A percentile compares a stretch with the other conserved stretches of the same genome.
These are phyloP conservation scores for Naganishia sp. DNA, from an alignment of 1,284 basidiomycete species.

Conservation along the genomic window DNA sequence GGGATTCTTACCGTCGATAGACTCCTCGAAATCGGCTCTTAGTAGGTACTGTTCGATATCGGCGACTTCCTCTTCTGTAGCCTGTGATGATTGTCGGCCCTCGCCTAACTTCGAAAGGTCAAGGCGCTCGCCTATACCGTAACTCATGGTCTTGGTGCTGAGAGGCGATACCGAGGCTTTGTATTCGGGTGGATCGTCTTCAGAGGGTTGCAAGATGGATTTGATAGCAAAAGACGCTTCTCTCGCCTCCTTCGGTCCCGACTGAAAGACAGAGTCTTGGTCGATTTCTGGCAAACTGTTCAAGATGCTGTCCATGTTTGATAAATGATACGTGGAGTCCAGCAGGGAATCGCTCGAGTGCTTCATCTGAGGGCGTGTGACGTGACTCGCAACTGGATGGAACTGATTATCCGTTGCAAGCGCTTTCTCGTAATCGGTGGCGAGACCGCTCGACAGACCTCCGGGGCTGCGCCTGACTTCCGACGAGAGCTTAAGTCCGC, in stretches of 20 bases:
- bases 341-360: constrained; percentile 21
- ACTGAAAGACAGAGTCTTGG: constrained; percentile 14
- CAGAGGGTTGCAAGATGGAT: constrained; percentile 3
- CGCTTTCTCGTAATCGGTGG: constrained; percentile 7
- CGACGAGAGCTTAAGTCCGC: constrained; percentile 15
- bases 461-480: constrained; percentile 3
- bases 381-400: neutral
- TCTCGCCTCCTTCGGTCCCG: neutral
- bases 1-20: constrained; percentile 5
- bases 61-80: neutral
- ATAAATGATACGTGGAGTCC: constrained; percentile 6
- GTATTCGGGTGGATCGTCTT: neutral
- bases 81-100: neutral
- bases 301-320: constrained; percentile 15
- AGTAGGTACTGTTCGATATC: constrained; percentile 6
- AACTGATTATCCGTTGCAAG: constrained; percentile 15
- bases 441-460: constrained; percentile 3
- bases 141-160: neutral
- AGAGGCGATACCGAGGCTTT: constrained; percentile 10
- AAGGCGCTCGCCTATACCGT: too few species aligned
- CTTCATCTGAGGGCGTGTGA: neutral
- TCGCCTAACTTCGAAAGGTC: neutral
- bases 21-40: neutral
- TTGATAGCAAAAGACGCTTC: constrained; percentile 10
- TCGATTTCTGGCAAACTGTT: neutral